Base-by-base conservation (phyloP, 768 basidiomycete species). In the Kwoniella newhampshirensis region DNA sequence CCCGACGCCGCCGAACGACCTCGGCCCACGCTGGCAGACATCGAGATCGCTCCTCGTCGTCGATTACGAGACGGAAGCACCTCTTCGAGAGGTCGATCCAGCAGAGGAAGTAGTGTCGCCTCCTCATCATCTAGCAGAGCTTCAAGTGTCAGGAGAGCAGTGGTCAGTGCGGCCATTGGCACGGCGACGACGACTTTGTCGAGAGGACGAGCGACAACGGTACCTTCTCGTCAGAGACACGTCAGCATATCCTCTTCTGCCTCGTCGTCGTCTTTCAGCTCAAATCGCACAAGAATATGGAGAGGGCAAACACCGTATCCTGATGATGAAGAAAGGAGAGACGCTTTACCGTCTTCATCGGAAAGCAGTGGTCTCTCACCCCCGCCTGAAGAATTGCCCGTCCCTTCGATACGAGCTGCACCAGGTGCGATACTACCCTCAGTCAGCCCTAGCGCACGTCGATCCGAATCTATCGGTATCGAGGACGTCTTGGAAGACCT, bases 11-110 rank as follows among this genome's bases (percentile, higher is more conserved):
- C 30, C 13, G 45, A 41, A 18, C 41, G 59, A 50, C 61, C 54
- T n/a, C 41, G 52, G 48, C 68, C 68, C 2, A 70, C 68, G 1
- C 26, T 67, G 6, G 68, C 63, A 12, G 60, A 67, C 43, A 52
- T 70, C 25, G 28, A 51, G 21, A 42, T 70, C 12, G 40, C 41
- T 4, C 57, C 65, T n/a, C 60, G 68, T 3, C 56, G 66, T 11
- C 28, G 60, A 51, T 42, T 66, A 5, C 52, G 68, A 13, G 65
- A 64, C 41, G 68, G 68, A 2, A 60, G 56, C 26, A 28, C 30
- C 5, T 42, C 39, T 20, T 47, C 54, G 12, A 37, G 51, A 35
- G 41, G 51, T n/a, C 15, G 41, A 20, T 51, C 50, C 28, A 40
- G 37, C 0, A 39, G 35, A 25, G 36, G 49, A 1, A 37, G 23